Conservation (phyloP, 768 basidiomycete species). For the Podaxis pistillaris region DNA sequence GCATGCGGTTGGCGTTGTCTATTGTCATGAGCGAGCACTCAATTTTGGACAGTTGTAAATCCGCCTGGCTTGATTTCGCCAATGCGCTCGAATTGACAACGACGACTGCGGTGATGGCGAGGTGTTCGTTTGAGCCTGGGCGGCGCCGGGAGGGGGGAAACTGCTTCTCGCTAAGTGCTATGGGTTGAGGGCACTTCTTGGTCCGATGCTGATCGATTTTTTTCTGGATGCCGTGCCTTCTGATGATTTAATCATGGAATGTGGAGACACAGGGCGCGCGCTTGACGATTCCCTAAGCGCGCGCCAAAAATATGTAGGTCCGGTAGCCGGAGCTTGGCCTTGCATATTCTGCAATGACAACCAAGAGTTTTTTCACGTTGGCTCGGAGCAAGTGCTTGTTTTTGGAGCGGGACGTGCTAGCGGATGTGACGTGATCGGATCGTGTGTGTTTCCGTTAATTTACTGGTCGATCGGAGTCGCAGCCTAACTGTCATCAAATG, state of each 20-base stretch:
- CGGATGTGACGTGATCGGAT: not conserved
- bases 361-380: not conserved
- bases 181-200: not conserved
- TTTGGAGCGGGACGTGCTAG: not conserved
- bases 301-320: not conserved
- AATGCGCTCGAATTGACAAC: not conserved
- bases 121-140: not conserved
- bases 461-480: not conserved
- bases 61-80: conserved; percentile 37
- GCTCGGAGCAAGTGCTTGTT: not conserved
- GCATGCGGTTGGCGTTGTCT: conserved; percentile 44
- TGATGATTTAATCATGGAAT: not conserved
- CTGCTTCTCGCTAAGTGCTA: not conserved
- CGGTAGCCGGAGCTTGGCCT: too few relatives aligned
- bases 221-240: not conserved
- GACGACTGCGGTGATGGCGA: not conserved
- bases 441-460: not conserved
- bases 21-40: conserved; percentile 50
- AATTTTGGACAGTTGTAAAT: conserved; percentile 49
- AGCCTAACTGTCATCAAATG: not conserved
- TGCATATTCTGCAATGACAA: too few relatives aligned
- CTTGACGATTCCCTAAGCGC: not conserved
- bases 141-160: not conserved
- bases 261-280: not conserved
- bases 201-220: not conserved